Conservation (phyloP, 108 stramenopile genomes). For the Skeletonema marinoi region DNA sequence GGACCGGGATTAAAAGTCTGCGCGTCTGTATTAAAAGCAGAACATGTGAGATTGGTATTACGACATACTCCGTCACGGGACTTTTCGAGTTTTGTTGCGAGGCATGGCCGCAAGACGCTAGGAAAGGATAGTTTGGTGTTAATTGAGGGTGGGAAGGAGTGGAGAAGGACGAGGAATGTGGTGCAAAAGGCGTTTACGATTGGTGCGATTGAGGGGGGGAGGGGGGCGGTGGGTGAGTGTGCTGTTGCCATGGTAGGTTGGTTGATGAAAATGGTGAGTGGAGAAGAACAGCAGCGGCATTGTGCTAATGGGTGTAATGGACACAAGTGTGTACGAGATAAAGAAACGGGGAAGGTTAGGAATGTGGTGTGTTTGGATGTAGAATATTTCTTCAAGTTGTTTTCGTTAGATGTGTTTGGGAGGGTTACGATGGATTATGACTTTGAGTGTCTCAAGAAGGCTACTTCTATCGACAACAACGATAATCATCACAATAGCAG, state of each 20-base stretch:
- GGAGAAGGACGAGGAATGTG: constrained; percentile 16
- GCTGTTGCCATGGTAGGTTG: constrained; percentile 10
- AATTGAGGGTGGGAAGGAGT: constrained; percentile 11
- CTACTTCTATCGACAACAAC: neutral
- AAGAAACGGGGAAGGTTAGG: neutral
- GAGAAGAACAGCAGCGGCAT: neutral
- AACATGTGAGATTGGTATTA: constrained; percentile 15
- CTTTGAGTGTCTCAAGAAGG: neutral
- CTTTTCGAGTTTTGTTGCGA: constrained; percentile 5
- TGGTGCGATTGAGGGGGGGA: neutral
- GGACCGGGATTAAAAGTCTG: constrained; percentile 2
- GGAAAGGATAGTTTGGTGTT: constrained; percentile 32
- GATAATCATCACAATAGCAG: neutral
- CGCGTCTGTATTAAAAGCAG: constrained; percentile 6
- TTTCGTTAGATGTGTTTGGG: constrained; percentile 35
- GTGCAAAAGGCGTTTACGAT: constrained; percentile 18
- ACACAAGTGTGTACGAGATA: neutral
- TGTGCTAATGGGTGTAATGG: neutral
- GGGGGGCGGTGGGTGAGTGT: constrained; percentile 8
- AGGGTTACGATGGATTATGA: constrained; percentile 32
- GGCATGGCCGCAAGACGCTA: constrained; percentile 27
- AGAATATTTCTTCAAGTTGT: constrained; percentile 26
- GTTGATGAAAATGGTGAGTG: neutral
- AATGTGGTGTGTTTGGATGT: constrained; percentile 10
- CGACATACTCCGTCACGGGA: constrained; percentile 22